Conservation (phyloP, 352 stramenopile genomes). For the Phytophthora fragariaefolia region DNA sequence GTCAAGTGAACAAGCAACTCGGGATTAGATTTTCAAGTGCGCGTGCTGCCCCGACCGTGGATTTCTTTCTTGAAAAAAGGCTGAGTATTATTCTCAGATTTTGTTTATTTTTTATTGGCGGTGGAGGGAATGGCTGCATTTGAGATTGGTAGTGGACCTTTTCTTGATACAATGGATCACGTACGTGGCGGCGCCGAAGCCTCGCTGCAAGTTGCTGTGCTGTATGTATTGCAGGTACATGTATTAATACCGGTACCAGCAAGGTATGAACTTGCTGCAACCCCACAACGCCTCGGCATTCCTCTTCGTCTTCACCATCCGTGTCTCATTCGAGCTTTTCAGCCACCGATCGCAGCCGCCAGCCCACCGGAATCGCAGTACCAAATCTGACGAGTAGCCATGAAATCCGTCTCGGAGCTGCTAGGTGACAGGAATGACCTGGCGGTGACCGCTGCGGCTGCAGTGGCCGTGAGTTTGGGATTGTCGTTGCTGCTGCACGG, state of each 20-base stretch:
- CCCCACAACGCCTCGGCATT: not conserved
- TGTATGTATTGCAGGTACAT: too few relatives aligned
- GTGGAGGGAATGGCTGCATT: slow-evolving; percentile 1
- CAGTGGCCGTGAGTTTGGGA: slow-evolving; percentile 31
- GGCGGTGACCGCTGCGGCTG: slow-evolving; percentile 18
- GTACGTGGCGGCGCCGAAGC: not conserved
- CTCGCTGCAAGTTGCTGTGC: not conserved
- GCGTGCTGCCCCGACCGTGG: too few relatives aligned
- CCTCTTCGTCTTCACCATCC: not conserved
- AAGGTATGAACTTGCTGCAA: too few relatives aligned
- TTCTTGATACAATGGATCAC: not conserved
- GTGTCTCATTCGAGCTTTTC: slow-evolving; percentile 23
- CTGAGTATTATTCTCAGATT: too few relatives aligned
- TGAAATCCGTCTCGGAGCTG: slow-evolving; percentile 28
- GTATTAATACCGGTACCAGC: too few relatives aligned
- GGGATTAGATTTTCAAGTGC: too few relatives aligned
- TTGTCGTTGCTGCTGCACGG: slow-evolving; percentile 32
- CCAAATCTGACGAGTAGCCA: slow-evolving; percentile 10
- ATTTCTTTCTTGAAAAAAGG: too few relatives aligned
- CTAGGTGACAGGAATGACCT: slow-evolving; percentile 21
- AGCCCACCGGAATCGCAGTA: slow-evolving; percentile 21
- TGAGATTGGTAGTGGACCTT: not conserved
- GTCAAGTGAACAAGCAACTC: too few relatives aligned
- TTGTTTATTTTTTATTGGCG: too few relatives aligned
- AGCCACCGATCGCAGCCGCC: not conserved